Conservation (phyloP, 192 early-diverging fungal species). For the Mortierella hygrophila region DNA sequence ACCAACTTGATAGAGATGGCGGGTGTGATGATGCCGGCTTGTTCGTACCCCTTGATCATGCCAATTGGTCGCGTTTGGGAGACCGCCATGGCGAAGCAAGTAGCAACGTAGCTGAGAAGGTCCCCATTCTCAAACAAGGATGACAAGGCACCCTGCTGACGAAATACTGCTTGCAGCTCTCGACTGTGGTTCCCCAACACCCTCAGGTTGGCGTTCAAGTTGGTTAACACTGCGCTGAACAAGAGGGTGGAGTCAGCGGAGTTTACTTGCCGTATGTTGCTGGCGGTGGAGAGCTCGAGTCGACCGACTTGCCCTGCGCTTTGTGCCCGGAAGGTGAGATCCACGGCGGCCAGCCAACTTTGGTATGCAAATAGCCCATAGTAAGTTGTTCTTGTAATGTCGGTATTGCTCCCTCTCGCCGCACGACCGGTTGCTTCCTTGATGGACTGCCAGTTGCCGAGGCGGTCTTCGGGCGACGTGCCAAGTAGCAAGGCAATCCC, state of each 20-base stretch:
- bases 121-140: background rate
- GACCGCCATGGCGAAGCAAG: conserved; percentile 13
- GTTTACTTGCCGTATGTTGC: no score
- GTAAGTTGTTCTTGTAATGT: no score
- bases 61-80: conserved; percentile 21
- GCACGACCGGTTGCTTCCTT: no score
- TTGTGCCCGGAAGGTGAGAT: conserved; percentile 4
- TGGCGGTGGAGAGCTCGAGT: background rate
- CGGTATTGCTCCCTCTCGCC: no score
- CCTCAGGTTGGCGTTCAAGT: conserved; percentile 8
- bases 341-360: conserved; percentile 1
- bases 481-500: no score
- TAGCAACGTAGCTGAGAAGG: conserved; percentile 10
- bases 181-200: conserved; percentile 6
- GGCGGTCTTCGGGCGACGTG: no score
- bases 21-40: conserved; percentile 14
- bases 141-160: no score
- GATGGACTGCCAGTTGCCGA: no score
- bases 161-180: conserved; percentile 4
- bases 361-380: background rate
- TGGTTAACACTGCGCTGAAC: background rate
- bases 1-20: conserved; percentile 21
- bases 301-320: background rate
- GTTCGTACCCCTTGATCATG: conserved; percentile 22
- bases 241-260: background rate